Evolutionary conservation across 805 yeast species (phyloP).

Genomic region (Pichia exigua): DNA sequence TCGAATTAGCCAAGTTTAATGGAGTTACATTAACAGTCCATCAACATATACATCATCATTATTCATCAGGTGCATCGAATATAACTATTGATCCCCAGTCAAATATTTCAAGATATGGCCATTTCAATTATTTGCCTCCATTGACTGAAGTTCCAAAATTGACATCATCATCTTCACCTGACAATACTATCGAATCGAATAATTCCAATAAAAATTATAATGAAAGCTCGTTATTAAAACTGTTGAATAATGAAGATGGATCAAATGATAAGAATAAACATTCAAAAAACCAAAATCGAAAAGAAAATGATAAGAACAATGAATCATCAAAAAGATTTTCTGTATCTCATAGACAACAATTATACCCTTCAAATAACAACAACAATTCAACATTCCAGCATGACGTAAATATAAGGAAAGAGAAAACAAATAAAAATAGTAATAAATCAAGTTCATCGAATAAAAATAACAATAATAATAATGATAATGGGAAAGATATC

Average conservation of each 20-base stretch:
- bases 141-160: slow-evolving; percentile 63
- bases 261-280: slow-evolving; percentile 3
- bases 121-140: slow-evolving; percentile 70
- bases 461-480: neutral
- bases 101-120: slow-evolving; percentile 52
- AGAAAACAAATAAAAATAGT: slow-evolving; percentile 8
- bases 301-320: neutral
- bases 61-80: slow-evolving; percentile 36
- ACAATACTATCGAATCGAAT: slow-evolving; percentile 21
- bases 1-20: slow-evolving; percentile 52
- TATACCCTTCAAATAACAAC: neutral
- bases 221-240: slow-evolving; percentile 37
- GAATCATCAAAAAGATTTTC: neutral
- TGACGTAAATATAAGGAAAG: slow-evolving; percentile 4
- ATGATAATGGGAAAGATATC: slow-evolving; percentile 9
- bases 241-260: slow-evolving; percentile 32
- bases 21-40: slow-evolving; percentile 62
- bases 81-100: slow-evolving; percentile 39
- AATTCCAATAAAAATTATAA: slow-evolving; percentile 14
- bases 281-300: neutral
- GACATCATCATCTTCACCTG: slow-evolving; percentile 48
- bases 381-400: neutral
- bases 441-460: neutral
- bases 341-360: neutral
- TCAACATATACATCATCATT: slow-evolving; percentile 81